Percentiles rank a stretch among this genome's conserved stretches.
These are phyloP conservation scores for Pseudogymnoascus destructans DNA, from an alignment of 2,329 filamentous ascomycete genomes.

Conservation along the genomic window DNA sequence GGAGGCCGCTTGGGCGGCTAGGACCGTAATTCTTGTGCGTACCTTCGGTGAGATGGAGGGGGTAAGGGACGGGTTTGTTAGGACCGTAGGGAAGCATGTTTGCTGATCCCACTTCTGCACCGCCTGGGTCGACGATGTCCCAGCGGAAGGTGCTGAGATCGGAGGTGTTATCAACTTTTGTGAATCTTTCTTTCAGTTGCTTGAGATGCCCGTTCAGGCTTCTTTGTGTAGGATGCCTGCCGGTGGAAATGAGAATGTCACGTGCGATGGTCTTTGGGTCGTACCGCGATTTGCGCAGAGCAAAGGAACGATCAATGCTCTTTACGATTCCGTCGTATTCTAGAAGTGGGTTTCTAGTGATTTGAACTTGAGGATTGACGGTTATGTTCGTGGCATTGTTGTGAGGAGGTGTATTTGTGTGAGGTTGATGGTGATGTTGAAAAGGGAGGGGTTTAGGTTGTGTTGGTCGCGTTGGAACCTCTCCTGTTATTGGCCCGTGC, in stretches of 20 bases:
- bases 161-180: slow-evolving; percentile 9
- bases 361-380: background rate
- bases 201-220: slow-evolving; percentile 46
- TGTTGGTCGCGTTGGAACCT: background rate
- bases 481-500: background rate
- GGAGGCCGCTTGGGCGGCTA: background rate
- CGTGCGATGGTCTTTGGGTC: slow-evolving; percentile 48
- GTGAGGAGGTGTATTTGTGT: background rate
- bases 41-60: background rate
- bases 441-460: background rate
- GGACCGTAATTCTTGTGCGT: background rate
- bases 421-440: background rate
- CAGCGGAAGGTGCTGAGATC: slow-evolving; percentile 13
- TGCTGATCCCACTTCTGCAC: background rate
- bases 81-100: background rate
- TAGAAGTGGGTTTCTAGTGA: slow-evolving; percentile 6
- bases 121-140: slow-evolving; percentile 11
- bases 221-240: slow-evolving; percentile 45
- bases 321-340: slow-evolving; percentile 10
- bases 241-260: slow-evolving; percentile 48
- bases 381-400: background rate
- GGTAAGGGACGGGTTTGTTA: background rate
- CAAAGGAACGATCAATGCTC: slow-evolving; percentile 5
- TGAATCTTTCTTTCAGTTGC: background rate
- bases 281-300: slow-evolving; percentile 35